Percentiles rank a stretch among this genome's conserved stretches.
Conservation (phyloP, 2,329 filamentous ascomycete genomes). For the Elsinoe batatas region DNA sequence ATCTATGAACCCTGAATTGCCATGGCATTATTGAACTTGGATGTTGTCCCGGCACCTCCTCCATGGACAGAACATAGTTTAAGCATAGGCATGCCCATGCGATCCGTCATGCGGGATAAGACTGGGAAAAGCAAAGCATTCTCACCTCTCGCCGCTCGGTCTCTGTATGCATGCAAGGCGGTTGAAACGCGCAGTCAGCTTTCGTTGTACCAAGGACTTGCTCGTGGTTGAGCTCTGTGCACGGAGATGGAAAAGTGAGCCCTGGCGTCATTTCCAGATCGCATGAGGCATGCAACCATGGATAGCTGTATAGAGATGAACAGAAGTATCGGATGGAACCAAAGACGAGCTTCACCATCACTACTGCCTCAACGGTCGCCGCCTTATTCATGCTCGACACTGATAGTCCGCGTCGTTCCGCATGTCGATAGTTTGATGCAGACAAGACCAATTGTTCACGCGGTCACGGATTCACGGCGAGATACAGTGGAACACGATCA, state of each 20-base stretch:
- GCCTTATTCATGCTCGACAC: not conserved
- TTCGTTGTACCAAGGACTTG: not conserved
- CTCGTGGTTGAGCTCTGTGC: not conserved
- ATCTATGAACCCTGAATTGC: constrained; percentile 4
- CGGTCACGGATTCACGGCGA: not conserved
- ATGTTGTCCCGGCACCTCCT: no score
- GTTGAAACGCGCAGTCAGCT: constrained; percentile 8
- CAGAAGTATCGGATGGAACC: not conserved
- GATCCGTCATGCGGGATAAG: not conserved
- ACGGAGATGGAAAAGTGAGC: not conserved
- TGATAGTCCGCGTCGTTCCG: constrained; percentile 6
- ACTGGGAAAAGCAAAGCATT: not conserved
- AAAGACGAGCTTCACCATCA: not conserved
- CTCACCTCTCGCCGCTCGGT: not conserved
- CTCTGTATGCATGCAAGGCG: not conserved
- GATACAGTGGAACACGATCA: not conserved
- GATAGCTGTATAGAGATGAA: constrained; percentile 1
- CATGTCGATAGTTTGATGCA: not conserved
- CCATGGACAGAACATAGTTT: no score
- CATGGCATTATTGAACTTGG: not conserved
- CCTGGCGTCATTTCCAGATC: constrained; percentile 5
- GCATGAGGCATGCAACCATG: not conserved
- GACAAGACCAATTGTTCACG: not conserved
- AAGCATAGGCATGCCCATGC: no score
- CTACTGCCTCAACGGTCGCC: not conserved